Base-by-base conservation (phyloP, 148 eudicot genomes). In the Nepenthes gracilis region DNA sequence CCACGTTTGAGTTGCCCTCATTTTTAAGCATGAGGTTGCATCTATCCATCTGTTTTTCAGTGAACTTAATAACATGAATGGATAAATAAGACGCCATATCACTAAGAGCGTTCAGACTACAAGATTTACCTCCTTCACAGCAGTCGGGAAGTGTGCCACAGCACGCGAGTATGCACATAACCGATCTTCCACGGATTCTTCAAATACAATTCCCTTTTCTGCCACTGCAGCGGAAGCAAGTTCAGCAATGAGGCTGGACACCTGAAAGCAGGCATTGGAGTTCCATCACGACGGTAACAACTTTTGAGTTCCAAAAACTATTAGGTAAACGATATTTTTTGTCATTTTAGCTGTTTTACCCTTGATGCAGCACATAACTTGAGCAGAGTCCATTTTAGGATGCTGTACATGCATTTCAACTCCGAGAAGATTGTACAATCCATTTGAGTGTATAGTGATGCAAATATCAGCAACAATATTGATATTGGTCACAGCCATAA, bases 121-220 rank as follows among this genome's bases (percentile, higher is more conserved):
- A 15, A 33, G 23, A 55, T 1, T 9, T 78, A 93, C 98, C 95
- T 93, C 99, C 67, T 93, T 93, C 23, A 93, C 99, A 43, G 99
- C 99, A 8, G 99, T 88, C 35, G 99, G 99, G 68, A 93, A 93
- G 72, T 93, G 99, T 35, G 96, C 86, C 23, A 93, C 99, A 60
- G 96, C 87, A 5, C 95, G 85, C 2, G 99, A 79, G 71, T 93
- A 93, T 68, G 99, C 99, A 81, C 95, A 93, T 57, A 93, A 67
- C 52, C 99, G 74, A 15, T 86, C 95, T 70, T 82, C 99, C 69
- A 93, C 72, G 10, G 80, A 79, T 55, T 64, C 83, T 36, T 93
- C 99, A 59, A 93, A 93, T 47, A 54, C 81, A 59, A 88, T 47
- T 9, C 83, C 84, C 67, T 88, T 93, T 71, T 88, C 99, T 32